Base-by-base conservation (phyloP, 768 basidiomycete species). In the Crepidotus variabilis region DNA sequence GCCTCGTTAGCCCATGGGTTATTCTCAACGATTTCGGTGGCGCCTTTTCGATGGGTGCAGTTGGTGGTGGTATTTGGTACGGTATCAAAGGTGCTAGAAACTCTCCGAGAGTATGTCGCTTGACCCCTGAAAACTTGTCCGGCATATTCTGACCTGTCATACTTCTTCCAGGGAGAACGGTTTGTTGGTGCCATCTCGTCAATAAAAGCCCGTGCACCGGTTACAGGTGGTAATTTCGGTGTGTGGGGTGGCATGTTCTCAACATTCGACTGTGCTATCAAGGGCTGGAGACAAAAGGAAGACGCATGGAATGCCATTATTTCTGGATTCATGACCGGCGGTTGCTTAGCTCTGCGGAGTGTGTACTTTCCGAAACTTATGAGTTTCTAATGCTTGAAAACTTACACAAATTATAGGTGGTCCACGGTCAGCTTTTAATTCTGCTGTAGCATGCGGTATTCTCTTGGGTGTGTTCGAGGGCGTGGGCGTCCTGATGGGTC, bases 271-370 rank as follows among this genome's bases (percentile, higher is more conserved):
- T 99, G 97, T 71, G 94, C 94, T 0, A 90, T 99, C 63, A 98
- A 99, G 74, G 92, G 94, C 13, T 92, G 85, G 78, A 81, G 94
- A 70, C 94, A 97, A 77, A 97, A 98, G 70, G 94, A 97, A 73
- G 95, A 97, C 71, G 91, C 96, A 51, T 99, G 94, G 94, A 99
- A 99, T 68, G 94, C 94, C 43, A 98, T 99, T 65, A 88, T 97
- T 51, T 94, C 94, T 22, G 97, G 97, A 47, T 99, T 99, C 76
- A 83, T 97, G 86, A 98, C 97, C 9, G 97, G 97, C 72, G 97
- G 97, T 54, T 95, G 92, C 71, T 74, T 98, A 53, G 97, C 96
- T 56, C 83, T 90, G 59, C 83, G 96, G 76, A 92, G 96, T 97
- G 71, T 74, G 92, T 86, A 28, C n/a, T 35, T 28, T 39, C 51